These are phyloP conservation scores for Geotrichum siamense DNA, from an alignment of 1,139 yeast genomes.

Conservation along the genomic window DNA sequence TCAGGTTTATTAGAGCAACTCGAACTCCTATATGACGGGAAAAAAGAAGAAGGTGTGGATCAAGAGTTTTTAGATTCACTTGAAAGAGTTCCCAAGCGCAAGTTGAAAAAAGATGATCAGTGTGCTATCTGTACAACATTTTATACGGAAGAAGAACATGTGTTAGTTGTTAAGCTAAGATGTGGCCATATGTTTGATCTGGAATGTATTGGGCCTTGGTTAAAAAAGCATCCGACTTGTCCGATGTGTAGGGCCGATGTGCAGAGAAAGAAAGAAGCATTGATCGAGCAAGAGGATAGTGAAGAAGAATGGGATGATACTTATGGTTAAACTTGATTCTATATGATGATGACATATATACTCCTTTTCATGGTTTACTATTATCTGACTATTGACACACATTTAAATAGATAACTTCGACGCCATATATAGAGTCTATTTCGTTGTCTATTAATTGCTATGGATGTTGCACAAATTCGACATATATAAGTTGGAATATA, in stretches of 20 bases:
- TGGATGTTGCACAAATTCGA: no score
- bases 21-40: no score
- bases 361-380: no score
- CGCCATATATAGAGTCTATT: no score
- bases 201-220: slow-evolving; percentile 90
- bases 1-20: slow-evolving; percentile 6
- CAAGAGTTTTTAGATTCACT: slow-evolving; percentile 67
- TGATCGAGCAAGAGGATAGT: slow-evolving; percentile 45
- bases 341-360: no score
- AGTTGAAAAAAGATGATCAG: slow-evolving; percentile 47
- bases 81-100: slow-evolving; percentile 55
- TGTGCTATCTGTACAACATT: slow-evolving; percentile 82
- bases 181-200: slow-evolving; percentile 80
- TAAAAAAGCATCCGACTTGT: slow-evolving; percentile 70
- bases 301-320: slow-evolving; percentile 71
- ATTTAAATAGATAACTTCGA: no score
- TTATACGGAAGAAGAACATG: slow-evolving; percentile 66
- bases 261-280: slow-evolving; percentile 43
- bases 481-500: no score
- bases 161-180: slow-evolving; percentile 73
- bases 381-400: no score
- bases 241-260: slow-evolving; percentile 82
- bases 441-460: no score
- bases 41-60: slow-evolving; percentile 62
- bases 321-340: slow-evolving; percentile 27